Percentiles rank a stretch among this genome's conserved stretches.
phyloP scores from a whole-genome alignment of 2,329 filamentous ascomycete species.

The Thielaviopsis musarum region DNA sequence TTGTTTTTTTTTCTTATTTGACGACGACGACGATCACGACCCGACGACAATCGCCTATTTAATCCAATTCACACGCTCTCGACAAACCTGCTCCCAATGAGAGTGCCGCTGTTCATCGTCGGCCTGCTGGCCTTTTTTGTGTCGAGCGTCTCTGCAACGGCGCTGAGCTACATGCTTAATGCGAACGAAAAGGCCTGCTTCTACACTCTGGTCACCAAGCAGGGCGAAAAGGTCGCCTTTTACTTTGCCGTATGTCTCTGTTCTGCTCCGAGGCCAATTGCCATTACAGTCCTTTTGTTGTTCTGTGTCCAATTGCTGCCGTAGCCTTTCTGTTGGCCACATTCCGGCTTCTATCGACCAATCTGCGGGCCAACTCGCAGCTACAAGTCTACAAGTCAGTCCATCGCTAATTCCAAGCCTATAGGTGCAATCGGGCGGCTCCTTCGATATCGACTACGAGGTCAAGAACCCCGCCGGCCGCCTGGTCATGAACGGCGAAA shows the following conservation, averaged over 20 bases:
- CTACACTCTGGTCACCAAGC: slow-evolving; percentile 62
- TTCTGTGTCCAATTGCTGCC: neutral
- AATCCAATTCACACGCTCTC: neutral
- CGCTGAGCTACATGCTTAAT: slow-evolving; percentile 79
- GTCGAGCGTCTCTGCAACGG: slow-evolving; percentile 64
- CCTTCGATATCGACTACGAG: slow-evolving; percentile 89
- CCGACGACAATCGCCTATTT: neutral
- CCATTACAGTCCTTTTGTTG: neutral
- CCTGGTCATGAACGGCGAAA: slow-evolving; percentile 68
- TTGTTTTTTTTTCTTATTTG: neutral
- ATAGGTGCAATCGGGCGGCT: slow-evolving; percentile 93
- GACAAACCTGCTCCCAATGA: slow-evolving; percentile 33
- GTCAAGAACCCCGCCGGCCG: slow-evolving; percentile 71
- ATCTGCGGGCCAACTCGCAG: too few species aligned
- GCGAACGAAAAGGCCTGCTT: slow-evolving; percentile 96
- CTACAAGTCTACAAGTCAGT: neutral
- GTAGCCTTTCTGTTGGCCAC: neutral
- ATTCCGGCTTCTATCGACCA: too few species aligned
- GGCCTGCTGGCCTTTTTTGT: slow-evolving; percentile 56
- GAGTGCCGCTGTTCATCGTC: slow-evolving; percentile 40
- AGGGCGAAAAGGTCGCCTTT: slow-evolving; percentile 82
- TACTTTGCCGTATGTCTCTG: slow-evolving; percentile 73
- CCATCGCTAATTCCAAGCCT: neutral
- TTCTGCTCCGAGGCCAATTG: neutral
- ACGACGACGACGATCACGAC: neutral